Base-by-base conservation (phyloP, 768 basidiomycete genomes). In the Exsudoporus frostii region DNA sequence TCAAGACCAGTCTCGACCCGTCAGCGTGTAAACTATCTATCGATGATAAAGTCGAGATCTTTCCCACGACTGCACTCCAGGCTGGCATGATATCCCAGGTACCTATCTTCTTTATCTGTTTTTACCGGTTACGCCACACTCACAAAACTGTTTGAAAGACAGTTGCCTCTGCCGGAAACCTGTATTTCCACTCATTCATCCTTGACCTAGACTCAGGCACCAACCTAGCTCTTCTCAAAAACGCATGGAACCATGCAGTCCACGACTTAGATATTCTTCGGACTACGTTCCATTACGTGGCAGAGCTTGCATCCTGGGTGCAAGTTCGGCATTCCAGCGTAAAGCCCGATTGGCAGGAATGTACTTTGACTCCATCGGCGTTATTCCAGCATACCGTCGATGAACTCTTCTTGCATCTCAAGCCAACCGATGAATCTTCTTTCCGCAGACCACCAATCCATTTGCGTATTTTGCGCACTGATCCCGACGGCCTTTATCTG, bases 21-120 rank as follows among this genome's bases (percentile, higher is more conserved):
- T 49, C 45, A 20, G 30, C 46, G 5, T 58, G 47, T 36, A 66
- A 63, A 47, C 53, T 69, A 5, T 60, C 57, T 19, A 34, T 34
- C 10, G 60, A 60, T 7, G 78, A 79, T 48, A 52, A 65, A 24
- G 66, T 74, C 7, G 52, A 56, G 13, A 47, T 74, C 22, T 74
- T 66, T 53, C 77, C 77, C 11, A 73, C 74, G 7, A 79, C 77
- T 6, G 68, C 66, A 20, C 65, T 79, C 19, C 79, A 79, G 61
- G 67, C 75, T 15, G 79, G 79, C 11, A 78, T 79, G 77, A 57
- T 79, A 38, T 78, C 78, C 4, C 78, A 79, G 68, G 78, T 76
- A 51, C 51, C 19, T 30, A 13, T 45, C 25, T 49, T 38, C 49
- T 29, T 27, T 39, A 5, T 22, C 17, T 20, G 10, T 13, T 44